phyloP scores from a whole-genome alignment of 805 yeast species.

The Candida nanaspora region DNA sequence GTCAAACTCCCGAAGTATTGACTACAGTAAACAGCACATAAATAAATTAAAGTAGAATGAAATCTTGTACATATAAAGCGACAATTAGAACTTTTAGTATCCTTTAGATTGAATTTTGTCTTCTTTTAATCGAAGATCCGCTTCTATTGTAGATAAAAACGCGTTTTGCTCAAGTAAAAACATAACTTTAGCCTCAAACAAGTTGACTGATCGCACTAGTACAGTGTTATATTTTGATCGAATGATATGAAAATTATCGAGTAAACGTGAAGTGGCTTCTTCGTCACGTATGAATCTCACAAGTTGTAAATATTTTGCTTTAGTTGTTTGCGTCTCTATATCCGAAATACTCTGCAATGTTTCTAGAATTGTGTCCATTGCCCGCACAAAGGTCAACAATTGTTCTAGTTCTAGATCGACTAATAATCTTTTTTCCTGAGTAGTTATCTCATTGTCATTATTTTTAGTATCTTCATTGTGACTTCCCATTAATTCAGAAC shows the following conservation, averaged over 20 bases:
- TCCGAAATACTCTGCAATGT: background rate
- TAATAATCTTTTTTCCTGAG: slow-evolving; percentile 8
- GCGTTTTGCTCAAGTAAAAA: slow-evolving; percentile 12
- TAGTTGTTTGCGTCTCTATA: background rate
- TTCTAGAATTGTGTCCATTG: slow-evolving; percentile 8
- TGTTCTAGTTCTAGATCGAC: slow-evolving; percentile 7
- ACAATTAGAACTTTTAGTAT: background rate
- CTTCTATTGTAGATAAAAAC: slow-evolving; percentile 7
- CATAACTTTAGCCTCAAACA: slow-evolving; percentile 12
- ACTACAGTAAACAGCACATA: slow-evolving; percentile 1
- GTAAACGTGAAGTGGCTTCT: background rate
- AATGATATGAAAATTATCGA: slow-evolving; percentile 6
- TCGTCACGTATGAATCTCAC: background rate
- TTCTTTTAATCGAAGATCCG: background rate
- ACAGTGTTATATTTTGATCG: slow-evolving; percentile 7
- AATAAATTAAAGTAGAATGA: background rate
- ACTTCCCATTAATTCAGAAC: background rate
- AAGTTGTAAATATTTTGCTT: background rate
- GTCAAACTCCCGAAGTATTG: background rate
- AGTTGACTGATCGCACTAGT: slow-evolving; percentile 9
- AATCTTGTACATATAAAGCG: slow-evolving; percentile 1
- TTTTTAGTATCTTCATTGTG: background rate
- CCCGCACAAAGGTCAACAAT: slow-evolving; percentile 3
- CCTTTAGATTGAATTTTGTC: background rate
- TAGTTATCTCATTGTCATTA: slow-evolving; percentile 1